phyloP scores from a whole-genome alignment of 1,284 basidiomycete genomes.

The Trichosporon faecale region DNA sequence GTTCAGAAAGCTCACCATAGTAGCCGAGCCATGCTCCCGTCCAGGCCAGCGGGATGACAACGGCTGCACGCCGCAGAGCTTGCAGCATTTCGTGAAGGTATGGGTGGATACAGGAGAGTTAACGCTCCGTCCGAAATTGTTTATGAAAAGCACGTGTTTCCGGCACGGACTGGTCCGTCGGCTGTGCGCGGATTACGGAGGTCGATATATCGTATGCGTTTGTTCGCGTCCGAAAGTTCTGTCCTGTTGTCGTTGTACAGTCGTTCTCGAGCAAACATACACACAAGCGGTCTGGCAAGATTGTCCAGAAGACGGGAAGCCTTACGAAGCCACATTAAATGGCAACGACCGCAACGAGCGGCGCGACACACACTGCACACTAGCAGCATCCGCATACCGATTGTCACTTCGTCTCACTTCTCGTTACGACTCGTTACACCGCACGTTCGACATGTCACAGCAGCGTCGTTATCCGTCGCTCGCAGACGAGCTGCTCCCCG shows the following conservation, averaged over 20 bases:
- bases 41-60: conserved; percentile 45
- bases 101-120: neutral
- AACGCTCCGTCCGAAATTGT: conserved; percentile 4
- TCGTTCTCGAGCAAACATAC: neutral
- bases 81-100: conserved; percentile 13
- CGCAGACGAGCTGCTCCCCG: conserved; percentile 42
- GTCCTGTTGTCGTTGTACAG: neutral
- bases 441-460: conserved; percentile 8
- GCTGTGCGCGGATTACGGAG: neutral
- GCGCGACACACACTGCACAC: neutral
- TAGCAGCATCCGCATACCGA: neutral
- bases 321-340: neutral
- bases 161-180: conserved; percentile 4
- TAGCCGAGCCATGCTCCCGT: conserved; percentile 48
- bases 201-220: neutral
- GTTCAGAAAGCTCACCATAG: conserved; percentile 34
- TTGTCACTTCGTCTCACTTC: neutral
- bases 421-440: neutral
- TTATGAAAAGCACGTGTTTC: conserved; percentile 12
- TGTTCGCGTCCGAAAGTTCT: neutral
- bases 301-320: neutral
- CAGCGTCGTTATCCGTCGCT: conserved; percentile 24
- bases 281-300: neutral
- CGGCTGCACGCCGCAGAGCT: conserved; percentile 34
- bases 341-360: neutral